Conservation (phyloP, 2,329 filamentous ascomycete genomes). For the Alternaria sp. region DNA sequence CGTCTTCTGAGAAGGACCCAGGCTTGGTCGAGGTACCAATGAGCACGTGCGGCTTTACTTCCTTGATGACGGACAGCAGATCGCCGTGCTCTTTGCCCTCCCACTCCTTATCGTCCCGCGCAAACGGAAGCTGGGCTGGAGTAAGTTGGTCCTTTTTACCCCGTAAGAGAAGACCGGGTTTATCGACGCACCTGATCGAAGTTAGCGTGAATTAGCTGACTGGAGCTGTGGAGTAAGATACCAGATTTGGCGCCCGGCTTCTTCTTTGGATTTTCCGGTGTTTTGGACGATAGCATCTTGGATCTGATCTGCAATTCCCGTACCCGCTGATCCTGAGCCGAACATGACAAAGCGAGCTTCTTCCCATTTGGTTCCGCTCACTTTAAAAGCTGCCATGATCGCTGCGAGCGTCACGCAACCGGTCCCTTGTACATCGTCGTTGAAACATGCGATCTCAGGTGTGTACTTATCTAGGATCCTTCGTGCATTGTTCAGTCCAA, state of each 20-base stretch:
- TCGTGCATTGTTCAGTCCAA: constrained; percentile 78
- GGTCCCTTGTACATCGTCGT: constrained; percentile 90
- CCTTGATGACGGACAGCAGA: constrained; percentile 72
- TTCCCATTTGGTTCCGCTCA: constrained; percentile 69
- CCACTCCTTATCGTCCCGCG: constrained; percentile 72
- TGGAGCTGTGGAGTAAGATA: constrained; percentile 43
- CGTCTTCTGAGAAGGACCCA: constrained; percentile 75
- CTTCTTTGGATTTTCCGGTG: constrained; percentile 70
- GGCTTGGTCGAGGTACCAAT: constrained; percentile 85
- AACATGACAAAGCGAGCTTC: constrained; percentile 79
- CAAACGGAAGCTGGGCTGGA: constrained; percentile 71
- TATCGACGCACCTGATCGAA: constrained; percentile 75
- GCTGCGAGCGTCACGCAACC: constrained; percentile 87
- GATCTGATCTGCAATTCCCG: constrained; percentile 86
- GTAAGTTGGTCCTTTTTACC: constrained; percentile 69
- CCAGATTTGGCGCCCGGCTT: constrained; percentile 83
- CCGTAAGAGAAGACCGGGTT: constrained; percentile 76
- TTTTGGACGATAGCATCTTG: constrained; percentile 79
- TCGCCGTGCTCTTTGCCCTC: constrained; percentile 62
- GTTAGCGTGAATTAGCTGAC: constrained; percentile 16
- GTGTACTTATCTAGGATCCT: constrained; percentile 80
- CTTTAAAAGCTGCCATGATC: constrained; percentile 77
- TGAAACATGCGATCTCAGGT: constrained; percentile 80
- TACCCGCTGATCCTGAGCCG: constrained; percentile 82
- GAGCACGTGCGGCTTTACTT: constrained; percentile 79